Evolutionary conservation across 2,329 filamentous ascomycete genomes (phyloP), one percentile per base, ranked within the genome.

Genomic region (Xylaria sp.): DNA sequence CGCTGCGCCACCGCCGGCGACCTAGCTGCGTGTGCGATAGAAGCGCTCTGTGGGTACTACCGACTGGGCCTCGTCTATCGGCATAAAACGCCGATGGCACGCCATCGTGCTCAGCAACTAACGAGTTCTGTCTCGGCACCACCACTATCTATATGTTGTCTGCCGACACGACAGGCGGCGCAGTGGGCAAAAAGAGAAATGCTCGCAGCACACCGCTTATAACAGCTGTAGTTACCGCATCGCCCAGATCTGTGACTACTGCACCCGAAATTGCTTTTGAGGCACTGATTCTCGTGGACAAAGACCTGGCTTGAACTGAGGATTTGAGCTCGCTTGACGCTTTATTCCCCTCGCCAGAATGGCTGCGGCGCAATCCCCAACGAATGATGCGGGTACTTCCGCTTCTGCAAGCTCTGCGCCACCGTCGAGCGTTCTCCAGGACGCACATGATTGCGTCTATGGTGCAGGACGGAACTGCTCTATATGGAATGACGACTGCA

Each of bases 311-410:
- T 9, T 31, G 28, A 9, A 31, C 9, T 31, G 28, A 31, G 28
- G 28, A 31, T 31, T 9, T 31, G 28, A 31, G 28, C 28, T 31
- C 28, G 9, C 28, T 9, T 31, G 9, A 31, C 9, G 28, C 28
- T 31, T 31, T 31, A 9, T 23, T 37, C 46, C 52, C 15, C 40
- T 47, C 53, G 53, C 25, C 53, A 56, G 28, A 35, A 56, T 31
- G 53, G 53, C 43, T 56, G 53, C 37, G 53, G 53, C 19, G 53
- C 40, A 23, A 56, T 25, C 28, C 40, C 40, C 40, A 56, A 56
- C 33, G 53, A 40, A 21, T 40, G 53, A 17, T 56, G 53, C 53
- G 53, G 46, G 21, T 35, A 23, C 40, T 35, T 56, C 28, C 53
- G 19, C 40, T 56, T 56, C 53, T 56, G 53, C 53, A 25, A 25